Percentiles rank a stretch among this genome's conserved stretches.
phyloP scores from a whole-genome alignment of 306 rosid species.

The Gillenia trifoliata region DNA sequence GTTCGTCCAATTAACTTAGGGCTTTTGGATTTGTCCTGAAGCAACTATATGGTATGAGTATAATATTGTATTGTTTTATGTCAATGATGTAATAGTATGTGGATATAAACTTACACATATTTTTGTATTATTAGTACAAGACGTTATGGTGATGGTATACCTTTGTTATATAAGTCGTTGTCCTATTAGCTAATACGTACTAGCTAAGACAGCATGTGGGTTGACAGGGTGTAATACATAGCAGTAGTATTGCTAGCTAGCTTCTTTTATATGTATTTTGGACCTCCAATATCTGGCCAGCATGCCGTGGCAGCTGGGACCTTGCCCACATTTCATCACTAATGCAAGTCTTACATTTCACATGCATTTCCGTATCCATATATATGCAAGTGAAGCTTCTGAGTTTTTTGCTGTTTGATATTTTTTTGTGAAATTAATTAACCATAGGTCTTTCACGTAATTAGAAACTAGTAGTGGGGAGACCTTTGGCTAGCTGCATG shows the following conservation, averaged over 20 bases:
- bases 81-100: not conserved
- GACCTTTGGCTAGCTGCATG: not conserved
- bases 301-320: not conserved
- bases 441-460: not conserved
- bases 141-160: not conserved
- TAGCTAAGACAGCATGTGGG: not conserved
- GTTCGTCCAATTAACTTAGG: not conserved
- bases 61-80: too few relatives aligned
- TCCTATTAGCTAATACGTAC: not conserved
- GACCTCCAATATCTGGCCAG: not conserved
- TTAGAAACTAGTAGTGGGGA: not conserved
- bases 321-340: not conserved
- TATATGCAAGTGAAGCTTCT: not conserved
- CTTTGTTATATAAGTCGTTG: not conserved
- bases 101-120: not conserved
- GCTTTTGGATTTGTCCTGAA: too few relatives aligned
- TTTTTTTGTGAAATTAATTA: too few relatives aligned
- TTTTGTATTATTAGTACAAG: too few relatives aligned
- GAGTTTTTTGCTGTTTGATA: not conserved
- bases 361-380: not conserved
- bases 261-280: not conserved
- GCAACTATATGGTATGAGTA: too few relatives aligned
- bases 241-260: not conserved
- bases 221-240: not conserved
- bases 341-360: not conserved